Evolutionary conservation across 345 rosid species (phyloP), one percentile per base, ranked within the genome.

Genomic region (Camelina neglecta): DNA sequence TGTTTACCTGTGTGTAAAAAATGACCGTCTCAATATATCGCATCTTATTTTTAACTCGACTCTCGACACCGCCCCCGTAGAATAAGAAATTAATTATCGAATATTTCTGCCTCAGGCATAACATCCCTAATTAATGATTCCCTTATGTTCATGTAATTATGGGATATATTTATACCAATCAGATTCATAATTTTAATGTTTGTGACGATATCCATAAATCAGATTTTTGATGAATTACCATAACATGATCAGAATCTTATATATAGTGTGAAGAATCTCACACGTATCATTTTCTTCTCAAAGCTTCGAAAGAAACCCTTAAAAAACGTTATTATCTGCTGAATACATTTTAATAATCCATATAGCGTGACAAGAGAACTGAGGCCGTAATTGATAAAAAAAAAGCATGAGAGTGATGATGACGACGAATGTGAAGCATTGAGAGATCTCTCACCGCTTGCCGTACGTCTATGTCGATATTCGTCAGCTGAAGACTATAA

Each of bases 341-440:
- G 56, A 49, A 36, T 56, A 56, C 72, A 47, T 45, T 45, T 33
- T 65, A 7, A 71, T 65, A 7, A 71, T 35, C 38, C 21, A 57
- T 47, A 74, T 47, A 74, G 72, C 58, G 49, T 55, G 77, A 56
- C 26, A 65, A 65, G 47, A 65, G 49, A 55, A 65, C 13, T 41
- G 33, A 61, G 9, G 13, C 31, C 60, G 18, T 54, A 21, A n/a
- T 62, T 26, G 61, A 54, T 53, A 8, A 63, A 18, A 0, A 18
- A 18, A 18, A 64, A 73, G 33, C 60, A 36, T 74, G 66, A 57
- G 67, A 57, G 45, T 59, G 79, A 59, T 75, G 38, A 35, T 1
- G 38, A 35, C 38, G 79, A 67, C 26, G n/a, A 75, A 31, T 3
- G 73, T 67, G 63, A 68, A 67, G 74, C 79, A 67, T 36, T 67